A percentile compares a stretch with the other conserved stretches of the same genome.
Conservation (phyloP, 495 filamentous ascomycete species). For the Clavariopsis aquatica region DNA sequence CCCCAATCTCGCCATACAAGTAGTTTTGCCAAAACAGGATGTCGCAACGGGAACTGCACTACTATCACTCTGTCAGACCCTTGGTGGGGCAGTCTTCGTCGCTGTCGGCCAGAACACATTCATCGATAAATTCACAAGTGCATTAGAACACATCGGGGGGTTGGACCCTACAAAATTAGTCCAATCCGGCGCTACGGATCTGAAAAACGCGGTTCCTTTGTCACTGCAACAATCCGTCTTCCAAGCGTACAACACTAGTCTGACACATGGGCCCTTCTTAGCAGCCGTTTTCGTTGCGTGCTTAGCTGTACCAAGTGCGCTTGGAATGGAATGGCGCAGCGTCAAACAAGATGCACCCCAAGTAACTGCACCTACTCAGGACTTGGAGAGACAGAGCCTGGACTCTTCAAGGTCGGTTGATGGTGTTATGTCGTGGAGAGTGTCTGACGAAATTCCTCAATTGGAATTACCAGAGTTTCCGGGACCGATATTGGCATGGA, state of each 20-base stretch:
- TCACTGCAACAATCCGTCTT: slow-evolving; percentile 1
- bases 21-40: slow-evolving; percentile 30
- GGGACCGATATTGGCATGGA: background rate
- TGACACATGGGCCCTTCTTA: slow-evolving; percentile 27
- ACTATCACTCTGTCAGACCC: slow-evolving; percentile 41
- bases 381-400: background rate
- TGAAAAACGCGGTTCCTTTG: slow-evolving; percentile 9
- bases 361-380: background rate
- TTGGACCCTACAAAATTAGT: slow-evolving; percentile 9
- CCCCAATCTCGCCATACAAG: slow-evolving; percentile 33
- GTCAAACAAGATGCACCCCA: slow-evolving; percentile 17
- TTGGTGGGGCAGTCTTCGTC: slow-evolving; percentile 44
- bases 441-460: background rate
- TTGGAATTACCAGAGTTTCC: background rate
- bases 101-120: slow-evolving; percentile 45
- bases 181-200: slow-evolving; percentile 21
- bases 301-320: slow-evolving; percentile 10
- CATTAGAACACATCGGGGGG: slow-evolving; percentile 54
- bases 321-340: slow-evolving; percentile 34
- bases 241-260: slow-evolving; percentile 23
- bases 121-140: slow-evolving; percentile 26
- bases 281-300: slow-evolving; percentile 27
- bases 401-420: background rate
- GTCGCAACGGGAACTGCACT: slow-evolving; percentile 38
- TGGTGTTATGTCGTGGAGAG: background rate